These are phyloP conservation scores for Heimioporus sp. DNA, from an alignment of 768 basidiomycete genomes.

Conservation along the genomic window DNA sequence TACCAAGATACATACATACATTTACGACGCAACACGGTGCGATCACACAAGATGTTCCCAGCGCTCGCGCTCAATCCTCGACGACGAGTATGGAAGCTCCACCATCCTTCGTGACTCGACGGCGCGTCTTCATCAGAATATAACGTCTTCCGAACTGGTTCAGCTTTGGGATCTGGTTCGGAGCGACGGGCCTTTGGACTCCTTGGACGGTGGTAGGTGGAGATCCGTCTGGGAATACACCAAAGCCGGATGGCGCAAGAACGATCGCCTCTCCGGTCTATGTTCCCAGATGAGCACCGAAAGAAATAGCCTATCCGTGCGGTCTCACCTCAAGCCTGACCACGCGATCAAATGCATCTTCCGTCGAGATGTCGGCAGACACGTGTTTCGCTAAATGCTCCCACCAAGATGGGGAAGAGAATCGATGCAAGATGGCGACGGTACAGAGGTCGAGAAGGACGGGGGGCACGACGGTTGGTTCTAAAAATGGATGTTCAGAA, in stretches of 20 bases:
- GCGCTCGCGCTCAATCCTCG: constrained; percentile 11
- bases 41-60: background rate
- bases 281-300: background rate
- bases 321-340: constrained; percentile 57
- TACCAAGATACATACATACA: no score
- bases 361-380: constrained; percentile 55
- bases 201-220: constrained; percentile 3
- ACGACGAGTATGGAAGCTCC: constrained; percentile 55
- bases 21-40: no score
- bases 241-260: constrained; percentile 62
- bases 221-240: constrained; percentile 32
- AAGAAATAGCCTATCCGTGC: background rate
- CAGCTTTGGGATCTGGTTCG: constrained; percentile 28
- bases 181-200: background rate
- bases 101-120: constrained; percentile 61
- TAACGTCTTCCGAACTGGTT: constrained; percentile 57
- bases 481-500: constrained; percentile 30
- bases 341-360: constrained; percentile 64
- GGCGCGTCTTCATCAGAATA: constrained; percentile 58
- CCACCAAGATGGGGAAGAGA: constrained; percentile 78
- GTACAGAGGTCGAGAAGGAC: constrained; percentile 67
- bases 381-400: constrained; percentile 66
- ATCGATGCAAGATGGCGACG: constrained; percentile 65
- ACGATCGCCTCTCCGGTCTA: constrained; percentile 74
- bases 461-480: constrained; percentile 71